phyloP scores from a whole-genome alignment of 805 yeast genomes.

The Starmerella vaccinii region DNA sequence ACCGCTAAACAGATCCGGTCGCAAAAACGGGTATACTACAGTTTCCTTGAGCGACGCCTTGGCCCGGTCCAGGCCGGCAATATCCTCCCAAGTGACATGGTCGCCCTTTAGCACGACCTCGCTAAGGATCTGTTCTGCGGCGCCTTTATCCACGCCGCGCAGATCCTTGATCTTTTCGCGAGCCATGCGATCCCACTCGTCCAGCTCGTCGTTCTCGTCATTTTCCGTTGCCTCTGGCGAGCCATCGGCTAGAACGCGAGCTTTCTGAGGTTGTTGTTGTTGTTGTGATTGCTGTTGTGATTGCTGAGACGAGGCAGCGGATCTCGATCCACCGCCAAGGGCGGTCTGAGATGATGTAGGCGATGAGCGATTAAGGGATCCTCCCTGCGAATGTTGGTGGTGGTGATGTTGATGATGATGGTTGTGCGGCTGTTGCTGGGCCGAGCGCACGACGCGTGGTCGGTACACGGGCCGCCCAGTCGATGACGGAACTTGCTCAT shows the following conservation, averaged over 20 bases:
- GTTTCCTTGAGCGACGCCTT: constrained; percentile 85
- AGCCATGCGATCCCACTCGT: constrained; percentile 31
- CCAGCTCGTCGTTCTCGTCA: constrained; percentile 15
- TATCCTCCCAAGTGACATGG: constrained; percentile 88
- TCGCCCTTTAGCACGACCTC: constrained; percentile 87
- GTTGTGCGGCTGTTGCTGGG: background rate
- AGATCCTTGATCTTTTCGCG: constrained; percentile 31
- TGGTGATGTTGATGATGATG: background rate
- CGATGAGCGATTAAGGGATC: background rate
- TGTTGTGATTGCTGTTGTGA: background rate
- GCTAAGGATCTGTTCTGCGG: constrained; percentile 75
- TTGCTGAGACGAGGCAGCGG: background rate
- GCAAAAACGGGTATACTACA: constrained; percentile 85
- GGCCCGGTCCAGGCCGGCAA: constrained; percentile 85
- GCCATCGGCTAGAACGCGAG: constrained; percentile 15
- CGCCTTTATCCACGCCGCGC: constrained; percentile 62
- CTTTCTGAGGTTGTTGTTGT: background rate
- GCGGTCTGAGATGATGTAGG: background rate
- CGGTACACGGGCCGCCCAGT: constrained; percentile 17
- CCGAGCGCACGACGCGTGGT: constrained; percentile 18
- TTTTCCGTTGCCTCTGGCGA: background rate
- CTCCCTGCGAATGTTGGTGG: background rate
- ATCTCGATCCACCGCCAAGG: background rate
- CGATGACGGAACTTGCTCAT: constrained; percentile 18
- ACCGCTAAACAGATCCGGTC: constrained; percentile 88